A percentile compares a stretch with the other conserved stretches of the same genome.
Evolutionary conservation across 345 rosid genomes (phyloP).

Genomic region (Trapa bicornis): DNA sequence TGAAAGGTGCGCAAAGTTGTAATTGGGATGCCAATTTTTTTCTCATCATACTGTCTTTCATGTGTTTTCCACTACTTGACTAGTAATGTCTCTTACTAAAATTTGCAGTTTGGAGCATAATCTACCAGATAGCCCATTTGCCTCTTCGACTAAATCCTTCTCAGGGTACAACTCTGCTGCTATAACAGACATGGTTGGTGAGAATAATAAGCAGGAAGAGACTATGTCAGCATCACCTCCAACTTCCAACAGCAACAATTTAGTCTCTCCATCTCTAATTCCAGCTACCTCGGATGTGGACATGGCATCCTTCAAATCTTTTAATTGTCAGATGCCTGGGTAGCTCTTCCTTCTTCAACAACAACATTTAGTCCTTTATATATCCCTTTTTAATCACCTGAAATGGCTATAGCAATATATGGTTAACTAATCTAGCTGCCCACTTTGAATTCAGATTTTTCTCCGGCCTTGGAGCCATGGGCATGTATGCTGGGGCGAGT

Average conservation of each 20-base stretch:
- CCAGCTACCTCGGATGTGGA: constrained; percentile 33
- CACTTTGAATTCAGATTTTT: constrained; percentile 32
- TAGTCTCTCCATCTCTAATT: constrained; percentile 21
- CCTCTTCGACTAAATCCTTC: constrained; percentile 33
- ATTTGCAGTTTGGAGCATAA: constrained; percentile 48
- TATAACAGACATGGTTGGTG: constrained; percentile 16
- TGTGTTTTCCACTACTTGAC: neutral
- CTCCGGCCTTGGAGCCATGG: constrained; percentile 46
- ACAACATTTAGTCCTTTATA: neutral
- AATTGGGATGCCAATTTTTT: neutral
- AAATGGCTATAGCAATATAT: neutral
- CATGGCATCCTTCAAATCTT: constrained; percentile 47
- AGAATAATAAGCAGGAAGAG: constrained; percentile 25
- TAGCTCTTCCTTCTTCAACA: constrained; percentile 6
- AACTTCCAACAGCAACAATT: constrained; percentile 24
- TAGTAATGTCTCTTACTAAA: neutral
- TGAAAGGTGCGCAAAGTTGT: constrained; percentile 23
- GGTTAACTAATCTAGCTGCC: neutral
- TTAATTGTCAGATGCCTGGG: constrained; percentile 82
- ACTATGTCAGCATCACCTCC: constrained; percentile 13
- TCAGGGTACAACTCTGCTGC: constrained; percentile 27
- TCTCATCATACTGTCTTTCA: neutral
- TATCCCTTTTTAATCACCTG: too few species aligned
- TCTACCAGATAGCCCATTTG: constrained; percentile 69
- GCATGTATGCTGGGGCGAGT: constrained; percentile 59